A percentile compares a stretch with the other conserved stretches of the same genome.
Conservation (phyloP, 805 yeast genomes). For the Candida tibetensis region DNA sequence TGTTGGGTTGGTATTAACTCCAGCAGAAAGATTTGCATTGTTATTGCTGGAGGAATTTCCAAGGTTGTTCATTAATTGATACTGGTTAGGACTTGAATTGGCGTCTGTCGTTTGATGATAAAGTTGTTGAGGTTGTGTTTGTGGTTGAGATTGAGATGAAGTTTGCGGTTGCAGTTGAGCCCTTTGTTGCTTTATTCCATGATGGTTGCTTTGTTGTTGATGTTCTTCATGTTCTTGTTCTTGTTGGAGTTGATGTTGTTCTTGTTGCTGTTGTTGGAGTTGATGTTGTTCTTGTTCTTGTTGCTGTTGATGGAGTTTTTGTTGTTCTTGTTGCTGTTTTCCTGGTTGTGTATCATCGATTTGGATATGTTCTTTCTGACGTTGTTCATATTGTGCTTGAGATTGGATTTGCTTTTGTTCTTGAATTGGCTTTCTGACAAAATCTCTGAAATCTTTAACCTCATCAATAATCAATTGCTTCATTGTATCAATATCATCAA, state of each 20-base stretch:
- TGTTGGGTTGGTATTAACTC: constrained; percentile 19
- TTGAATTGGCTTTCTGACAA: constrained; percentile 73
- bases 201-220: too few relatives aligned
- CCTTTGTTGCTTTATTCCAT: constrained; percentile 7
- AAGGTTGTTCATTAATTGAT: constrained; percentile 13
- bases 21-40: constrained; percentile 5
- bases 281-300: constrained; percentile 9
- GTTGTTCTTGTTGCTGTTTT: constrained; percentile 17
- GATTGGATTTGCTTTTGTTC: constrained; percentile 45
- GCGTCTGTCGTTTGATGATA: constrained; percentile 2
- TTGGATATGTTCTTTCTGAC: constrained; percentile 22
- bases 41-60: constrained; percentile 8
- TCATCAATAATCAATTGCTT: constrained; percentile 76
- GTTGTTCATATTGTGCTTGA: constrained; percentile 30
- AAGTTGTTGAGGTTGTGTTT: constrained; percentile 6
- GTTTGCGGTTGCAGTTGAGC: constrained; percentile 3
- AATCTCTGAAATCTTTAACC: constrained; percentile 71
- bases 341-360: too few relatives aligned
- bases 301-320: constrained; percentile 17
- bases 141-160: not conserved
- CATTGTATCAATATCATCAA: constrained; percentile 75
- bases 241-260: constrained; percentile 1
- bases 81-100: constrained; percentile 7
- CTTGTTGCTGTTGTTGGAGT: constrained; percentile 8
- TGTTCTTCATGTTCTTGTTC: constrained; percentile 3